Evolutionary conservation across 2,329 filamentous ascomycete genomes (phyloP).

Genomic region (Cytospora piceae): DNA sequence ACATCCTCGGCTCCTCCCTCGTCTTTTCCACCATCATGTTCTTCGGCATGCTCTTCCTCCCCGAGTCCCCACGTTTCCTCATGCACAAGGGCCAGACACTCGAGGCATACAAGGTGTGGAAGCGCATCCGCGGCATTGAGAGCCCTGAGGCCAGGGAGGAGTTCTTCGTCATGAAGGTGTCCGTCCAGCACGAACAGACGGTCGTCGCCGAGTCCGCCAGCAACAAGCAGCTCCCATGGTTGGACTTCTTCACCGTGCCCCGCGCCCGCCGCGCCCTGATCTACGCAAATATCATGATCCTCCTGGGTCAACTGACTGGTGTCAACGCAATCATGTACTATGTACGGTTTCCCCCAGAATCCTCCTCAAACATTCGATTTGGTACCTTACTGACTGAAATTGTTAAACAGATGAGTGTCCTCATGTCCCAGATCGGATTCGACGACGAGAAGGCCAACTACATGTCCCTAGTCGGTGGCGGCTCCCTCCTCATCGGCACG

Average conservation of each 20-base stretch:
- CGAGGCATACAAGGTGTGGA: slow-evolving; percentile 71
- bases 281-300: slow-evolving; percentile 72
- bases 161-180: slow-evolving; percentile 73
- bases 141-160: slow-evolving; percentile 65
- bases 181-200: slow-evolving; percentile 60
- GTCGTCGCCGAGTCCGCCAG: slow-evolving; percentile 53
- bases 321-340: slow-evolving; percentile 75
- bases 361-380: too few species aligned
- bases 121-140: slow-evolving; percentile 67
- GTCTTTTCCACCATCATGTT: slow-evolving; percentile 69
- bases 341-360: slow-evolving; percentile 47
- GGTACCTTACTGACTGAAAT: too few species aligned
- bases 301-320: slow-evolving; percentile 71
- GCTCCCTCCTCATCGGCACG: slow-evolving; percentile 67
- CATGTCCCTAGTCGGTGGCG: slow-evolving; percentile 76
- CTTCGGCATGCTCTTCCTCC: slow-evolving; percentile 71
- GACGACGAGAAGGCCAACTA: slow-evolving; percentile 64
- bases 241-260: slow-evolving; percentile 74
- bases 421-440: slow-evolving; percentile 72
- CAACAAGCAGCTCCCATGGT: slow-evolving; percentile 66
- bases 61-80: slow-evolving; percentile 69
- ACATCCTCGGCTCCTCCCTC: slow-evolving; percentile 73
- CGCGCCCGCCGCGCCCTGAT: slow-evolving; percentile 68
- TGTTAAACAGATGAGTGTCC: too few species aligned
- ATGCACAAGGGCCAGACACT: slow-evolving; percentile 67